phyloP scores from a whole-genome alignment of 169 alveolate species.

The Nephromyces sp. region DNA sequence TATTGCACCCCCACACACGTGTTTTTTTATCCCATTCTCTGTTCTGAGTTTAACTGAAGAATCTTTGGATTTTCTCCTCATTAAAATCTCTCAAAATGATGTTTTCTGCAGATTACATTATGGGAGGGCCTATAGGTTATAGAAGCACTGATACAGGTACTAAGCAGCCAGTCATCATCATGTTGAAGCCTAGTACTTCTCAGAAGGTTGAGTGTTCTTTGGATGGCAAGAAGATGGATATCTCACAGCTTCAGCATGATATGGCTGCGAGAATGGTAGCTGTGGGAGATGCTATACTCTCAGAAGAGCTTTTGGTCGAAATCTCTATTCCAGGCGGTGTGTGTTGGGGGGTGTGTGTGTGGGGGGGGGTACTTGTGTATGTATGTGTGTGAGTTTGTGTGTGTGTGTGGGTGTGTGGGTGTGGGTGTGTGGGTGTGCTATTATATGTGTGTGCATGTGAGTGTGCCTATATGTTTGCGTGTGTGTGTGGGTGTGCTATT shows the following conservation, averaged over 20 bases:
- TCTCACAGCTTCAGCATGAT: conserved; percentile 59
- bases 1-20: no score
- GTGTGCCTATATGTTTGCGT: not conserved
- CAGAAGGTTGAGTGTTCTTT: conserved; percentile 38
- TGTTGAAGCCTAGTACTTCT: conserved; percentile 55
- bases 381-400: conserved; percentile 1
- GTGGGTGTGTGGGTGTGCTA: not conserved
- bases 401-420: not conserved
- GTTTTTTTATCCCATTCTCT: no score
- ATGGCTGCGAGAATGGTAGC: conserved; percentile 60
- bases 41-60: no score
- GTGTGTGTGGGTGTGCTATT: not conserved
- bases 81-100: no score
- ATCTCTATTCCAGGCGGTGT: conserved; percentile 60
- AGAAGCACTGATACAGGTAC: conserved; percentile 77
- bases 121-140: conserved; percentile 83
- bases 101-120: conserved; percentile 67
- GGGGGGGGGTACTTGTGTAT: not conserved
- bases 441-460: not conserved
- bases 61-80: no score
- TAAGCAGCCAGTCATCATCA: conserved; percentile 71
- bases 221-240: conserved; percentile 44
- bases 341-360: not conserved
- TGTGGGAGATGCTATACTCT: conserved; percentile 49
- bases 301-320: conserved; percentile 68